Evolutionary conservation across 257 asterid species (phyloP), one percentile per base, ranked within the genome.

Genomic region (Penstemon barbatus): DNA sequence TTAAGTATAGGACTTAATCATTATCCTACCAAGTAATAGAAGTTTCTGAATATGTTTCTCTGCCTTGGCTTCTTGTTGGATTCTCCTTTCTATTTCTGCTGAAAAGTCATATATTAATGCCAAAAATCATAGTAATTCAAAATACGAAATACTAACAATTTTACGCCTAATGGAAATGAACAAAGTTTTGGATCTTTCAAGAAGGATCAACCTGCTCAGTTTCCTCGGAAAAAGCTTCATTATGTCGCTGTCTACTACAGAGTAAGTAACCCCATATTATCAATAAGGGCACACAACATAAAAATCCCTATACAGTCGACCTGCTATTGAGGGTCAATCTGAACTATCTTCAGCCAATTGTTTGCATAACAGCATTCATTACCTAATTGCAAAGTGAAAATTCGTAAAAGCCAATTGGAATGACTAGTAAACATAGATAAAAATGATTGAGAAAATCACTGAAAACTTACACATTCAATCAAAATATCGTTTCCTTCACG

Each of bases 41-140:
- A 94, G 97, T 75, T 91, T 94, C 82, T 91, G 99, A 74, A 91
- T 89, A 75, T 94, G 99, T 80, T 85, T 87, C 81, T 94, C 99
- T 5, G 97, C 97, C 71, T 94, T 91, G 3, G 97, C 78, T 84
- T 94, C 99, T 83, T 82, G 97, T 78, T 94, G 98, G 42, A 91
- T 94, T 72, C 98, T 81, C 81, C 98, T 83, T 78, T 91, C 99
- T 73, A 94, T 91, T 69, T 91, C 98, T 61, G 91, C 97, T 94
- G 88, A 58, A 73, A 68, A 72, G n/a, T 43, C 57, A 53, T 57
- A 65, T 15, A 51, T 48, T 71, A 43, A 37, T 15, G 7, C 45
- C 0, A 66, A 59, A 69, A 43, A 57, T 38, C 41, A 1, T 48
- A 8, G 41, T 38, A 45, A 62, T 55, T 54, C n/a, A 25, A 18